Conservation (phyloP, 2,329 filamentous ascomycete genomes). For the Hypoxylon sp. region DNA sequence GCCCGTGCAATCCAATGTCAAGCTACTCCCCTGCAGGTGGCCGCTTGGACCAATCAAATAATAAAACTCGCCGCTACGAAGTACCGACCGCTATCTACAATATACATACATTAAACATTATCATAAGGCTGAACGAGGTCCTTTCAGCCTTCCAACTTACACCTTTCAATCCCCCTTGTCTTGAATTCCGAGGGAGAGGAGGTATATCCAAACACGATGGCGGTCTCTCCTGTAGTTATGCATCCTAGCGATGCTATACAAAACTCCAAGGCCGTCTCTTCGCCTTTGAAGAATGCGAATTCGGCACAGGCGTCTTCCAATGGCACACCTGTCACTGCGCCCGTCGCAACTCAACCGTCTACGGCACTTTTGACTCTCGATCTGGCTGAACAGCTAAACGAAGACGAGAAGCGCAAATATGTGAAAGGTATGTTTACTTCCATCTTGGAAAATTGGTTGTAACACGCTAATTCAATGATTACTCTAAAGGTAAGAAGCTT, state of each 20-base stretch:
- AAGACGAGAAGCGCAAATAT: slow-evolving; percentile 86
- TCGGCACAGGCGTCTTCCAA: slow-evolving; percentile 54
- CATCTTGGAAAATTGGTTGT: background rate
- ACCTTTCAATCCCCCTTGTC: slow-evolving; percentile 7
- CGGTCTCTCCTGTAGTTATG: slow-evolving; percentile 45
- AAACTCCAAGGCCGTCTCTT: slow-evolving; percentile 49
- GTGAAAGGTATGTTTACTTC: slow-evolving; percentile 72
- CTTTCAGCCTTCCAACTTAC: slow-evolving; percentile 16
- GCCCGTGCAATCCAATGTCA: too few relatives aligned
- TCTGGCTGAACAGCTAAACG: slow-evolving; percentile 82
- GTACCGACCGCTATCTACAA: too few relatives aligned
- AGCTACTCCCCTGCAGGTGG: too few relatives aligned
- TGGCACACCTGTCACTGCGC: slow-evolving; percentile 53
- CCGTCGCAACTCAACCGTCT: slow-evolving; percentile 42
- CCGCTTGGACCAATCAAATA: too few relatives aligned
- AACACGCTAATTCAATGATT: slow-evolving; percentile 20
- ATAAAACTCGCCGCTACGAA: too few relatives aligned
- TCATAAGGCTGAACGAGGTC: slow-evolving; percentile 23
- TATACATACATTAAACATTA: too few relatives aligned
- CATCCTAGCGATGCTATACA: slow-evolving; percentile 43
- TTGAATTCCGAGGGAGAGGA: background rate
- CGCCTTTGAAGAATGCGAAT: slow-evolving; percentile 55
- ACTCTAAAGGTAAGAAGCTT: slow-evolving; percentile 77
- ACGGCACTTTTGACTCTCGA: slow-evolving; percentile 54
- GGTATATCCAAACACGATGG: slow-evolving; percentile 38